Evolutionary conservation across 495 filamentous ascomycete species (phyloP), one percentile per base, ranked within the genome.

Genomic region (Trichocladium uniseriatum): DNA sequence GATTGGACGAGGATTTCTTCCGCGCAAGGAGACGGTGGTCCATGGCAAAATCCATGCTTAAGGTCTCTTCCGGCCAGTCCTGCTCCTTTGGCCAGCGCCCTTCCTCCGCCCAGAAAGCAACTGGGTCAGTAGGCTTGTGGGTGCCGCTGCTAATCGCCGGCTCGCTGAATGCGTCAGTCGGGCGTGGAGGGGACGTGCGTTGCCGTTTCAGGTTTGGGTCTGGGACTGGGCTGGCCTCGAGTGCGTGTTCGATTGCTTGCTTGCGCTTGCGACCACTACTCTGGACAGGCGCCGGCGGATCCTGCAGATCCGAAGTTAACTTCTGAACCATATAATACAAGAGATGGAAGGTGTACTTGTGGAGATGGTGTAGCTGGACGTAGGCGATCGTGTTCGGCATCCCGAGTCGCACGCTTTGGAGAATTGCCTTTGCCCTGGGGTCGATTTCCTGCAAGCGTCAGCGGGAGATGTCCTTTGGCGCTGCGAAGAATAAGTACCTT

Each of bases 401-500:
- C 41, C 40, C 40, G 45, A 39, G 34, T 54, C 49, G 51, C 45
- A 40, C 32, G 40, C 45, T 54, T 53, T 48, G 21, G 46, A 28
- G 46, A 54, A 51, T 48, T 46, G 37, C 48, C 53, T 55, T 55
- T 51, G 41, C 46, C 46, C 36, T 40, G 46, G 46, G 46, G 38
- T 49, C 46, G 37, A 41, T 49, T 51, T 45, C 45, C 52, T 54
- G 40, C 52, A 54, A 54, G 45, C 41, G 38, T 55, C 43, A 56
- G 53, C 44, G 48, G 42, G 32, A 48, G 32, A 48, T 45, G 38
- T 56, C 53, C 32, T 56, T 56, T 48, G 53, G 43, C 48, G 48
- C 48, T 51, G 48, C 53, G 24, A 48, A 51, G 48, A 51, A 48
- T 36, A 55, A 40, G 48, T 55, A 51, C 48, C 53, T 56, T 40